These are phyloP conservation scores for Tetrapisispora namnaoensis DNA, from an alignment of 805 yeast species.

Conservation along the genomic window DNA sequence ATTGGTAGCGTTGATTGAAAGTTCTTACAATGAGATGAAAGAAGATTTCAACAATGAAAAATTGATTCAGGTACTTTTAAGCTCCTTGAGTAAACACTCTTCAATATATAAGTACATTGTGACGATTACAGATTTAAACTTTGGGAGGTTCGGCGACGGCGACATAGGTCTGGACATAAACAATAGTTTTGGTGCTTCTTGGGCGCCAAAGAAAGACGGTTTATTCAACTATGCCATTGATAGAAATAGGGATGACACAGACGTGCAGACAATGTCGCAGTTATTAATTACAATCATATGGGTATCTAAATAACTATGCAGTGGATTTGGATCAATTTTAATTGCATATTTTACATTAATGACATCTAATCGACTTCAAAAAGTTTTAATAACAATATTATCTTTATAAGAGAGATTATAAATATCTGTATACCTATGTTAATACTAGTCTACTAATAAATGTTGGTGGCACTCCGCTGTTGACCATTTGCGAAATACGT, in stretches of 20 bases:
- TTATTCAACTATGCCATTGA: slow-evolving; percentile 28
- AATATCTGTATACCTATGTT: not conserved
- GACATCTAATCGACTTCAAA: too few species aligned
- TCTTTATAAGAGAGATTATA: not conserved
- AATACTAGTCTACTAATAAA: slow-evolving; percentile 17
- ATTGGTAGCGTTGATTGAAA: slow-evolving; percentile 12
- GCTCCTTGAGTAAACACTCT: slow-evolving; percentile 34
- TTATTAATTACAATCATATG: slow-evolving; percentile 28
- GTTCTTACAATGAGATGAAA: slow-evolving; percentile 3
- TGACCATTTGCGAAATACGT: slow-evolving; percentile 10
- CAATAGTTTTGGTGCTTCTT: slow-evolving; percentile 41
- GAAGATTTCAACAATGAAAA: slow-evolving; percentile 9
- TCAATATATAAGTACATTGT: slow-evolving; percentile 49
- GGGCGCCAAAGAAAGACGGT: slow-evolving; percentile 53
- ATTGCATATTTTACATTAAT: too few species aligned
- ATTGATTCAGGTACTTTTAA: slow-evolving; percentile 29
- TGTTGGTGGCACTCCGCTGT: slow-evolving; percentile 17
- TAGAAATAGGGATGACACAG: slow-evolving; percentile 13
- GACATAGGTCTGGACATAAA: slow-evolving; percentile 16
- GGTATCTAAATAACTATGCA: slow-evolving; percentile 15
- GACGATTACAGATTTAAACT: slow-evolving; percentile 32
- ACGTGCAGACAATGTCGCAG: slow-evolving; percentile 2
- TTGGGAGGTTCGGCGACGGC: slow-evolving; percentile 1
- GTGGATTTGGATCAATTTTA: not conserved
- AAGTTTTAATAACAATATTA: too few species aligned